These are phyloP conservation scores for Rhodomyrtus tomentosa DNA, from an alignment of 345 rosid genomes.

Conservation along the genomic window DNA sequence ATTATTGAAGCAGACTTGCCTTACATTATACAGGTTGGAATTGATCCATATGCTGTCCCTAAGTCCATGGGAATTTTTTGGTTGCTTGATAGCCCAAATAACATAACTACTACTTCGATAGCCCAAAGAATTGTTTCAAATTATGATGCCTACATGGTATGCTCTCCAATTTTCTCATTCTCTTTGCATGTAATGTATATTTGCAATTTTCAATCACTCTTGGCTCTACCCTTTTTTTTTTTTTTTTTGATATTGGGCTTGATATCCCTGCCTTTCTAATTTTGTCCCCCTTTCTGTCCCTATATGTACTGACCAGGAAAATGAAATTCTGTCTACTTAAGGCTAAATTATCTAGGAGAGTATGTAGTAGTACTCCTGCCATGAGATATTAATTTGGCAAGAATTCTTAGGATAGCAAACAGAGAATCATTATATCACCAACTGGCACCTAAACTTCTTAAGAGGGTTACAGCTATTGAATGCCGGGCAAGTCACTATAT, in stretches of 20 bases:
- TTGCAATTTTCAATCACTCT: neutral
- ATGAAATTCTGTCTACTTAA: neutral
- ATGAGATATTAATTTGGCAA: neutral
- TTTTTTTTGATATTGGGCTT: neutral
- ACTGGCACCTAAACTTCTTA: neutral
- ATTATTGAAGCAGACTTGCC: neutral
- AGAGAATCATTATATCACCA: neutral
- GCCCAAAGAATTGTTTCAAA: constrained; percentile 77
- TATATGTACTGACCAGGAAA: neutral
- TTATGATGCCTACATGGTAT: constrained; percentile 72
- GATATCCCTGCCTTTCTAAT: neutral
- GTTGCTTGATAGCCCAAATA: constrained; percentile 65
- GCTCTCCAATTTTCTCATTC: neutral
- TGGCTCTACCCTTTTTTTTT: neutral
- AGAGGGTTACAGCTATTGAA: neutral
- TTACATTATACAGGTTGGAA: constrained; percentile 33
- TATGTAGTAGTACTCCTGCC: neutral
- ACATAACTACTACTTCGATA: constrained; percentile 61
- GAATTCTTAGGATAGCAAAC: neutral
- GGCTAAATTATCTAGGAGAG: neutral
- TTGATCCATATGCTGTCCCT: constrained; percentile 67
- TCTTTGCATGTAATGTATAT: neutral
- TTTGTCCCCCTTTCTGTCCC: neutral
- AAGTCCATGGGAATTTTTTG: constrained; percentile 68
- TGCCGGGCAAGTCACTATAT: neutral